Evolutionary conservation across 176 grass and related monocot genomes (phyloP).

Genomic region (Carex littledalei): DNA sequence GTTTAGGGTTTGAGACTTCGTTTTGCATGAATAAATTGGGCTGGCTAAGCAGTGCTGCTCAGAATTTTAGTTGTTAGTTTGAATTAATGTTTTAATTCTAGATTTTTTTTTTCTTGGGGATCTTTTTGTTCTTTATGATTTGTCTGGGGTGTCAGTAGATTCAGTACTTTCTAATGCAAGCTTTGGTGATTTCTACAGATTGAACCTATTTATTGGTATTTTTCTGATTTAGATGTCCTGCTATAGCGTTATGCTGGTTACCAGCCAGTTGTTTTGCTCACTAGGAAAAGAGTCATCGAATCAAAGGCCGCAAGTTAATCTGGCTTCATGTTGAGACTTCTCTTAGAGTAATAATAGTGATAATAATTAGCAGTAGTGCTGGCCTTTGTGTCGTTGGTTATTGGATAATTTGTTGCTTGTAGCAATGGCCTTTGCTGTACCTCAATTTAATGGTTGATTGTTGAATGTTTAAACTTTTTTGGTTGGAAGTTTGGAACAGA

Average conservation of each 20-base stretch:
- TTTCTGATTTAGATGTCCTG: neutral
- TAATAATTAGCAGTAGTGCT: neutral
- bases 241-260: neutral
- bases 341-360: neutral
- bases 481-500: neutral
- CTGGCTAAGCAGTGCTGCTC: neutral
- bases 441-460: neutral
- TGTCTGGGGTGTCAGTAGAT: no score
- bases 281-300: slow-evolving; percentile 41
- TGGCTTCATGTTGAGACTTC: neutral
- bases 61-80: neutral
- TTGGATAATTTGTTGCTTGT: neutral
- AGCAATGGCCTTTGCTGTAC: neutral
- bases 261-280: neutral
- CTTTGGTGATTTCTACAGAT: neutral
- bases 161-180: neutral
- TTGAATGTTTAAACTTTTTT: neutral
- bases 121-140: neutral
- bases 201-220: neutral
- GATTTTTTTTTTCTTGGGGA: neutral
- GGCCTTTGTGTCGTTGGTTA: neutral
- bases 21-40: neutral
- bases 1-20: slow-evolving; percentile 24
- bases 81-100: neutral
- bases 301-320: slow-evolving; percentile 30